Evolutionary conservation across 305 asterid species (phyloP), one percentile per base, ranked within the genome.

Genomic region (Fraxinus paxiana): DNA sequence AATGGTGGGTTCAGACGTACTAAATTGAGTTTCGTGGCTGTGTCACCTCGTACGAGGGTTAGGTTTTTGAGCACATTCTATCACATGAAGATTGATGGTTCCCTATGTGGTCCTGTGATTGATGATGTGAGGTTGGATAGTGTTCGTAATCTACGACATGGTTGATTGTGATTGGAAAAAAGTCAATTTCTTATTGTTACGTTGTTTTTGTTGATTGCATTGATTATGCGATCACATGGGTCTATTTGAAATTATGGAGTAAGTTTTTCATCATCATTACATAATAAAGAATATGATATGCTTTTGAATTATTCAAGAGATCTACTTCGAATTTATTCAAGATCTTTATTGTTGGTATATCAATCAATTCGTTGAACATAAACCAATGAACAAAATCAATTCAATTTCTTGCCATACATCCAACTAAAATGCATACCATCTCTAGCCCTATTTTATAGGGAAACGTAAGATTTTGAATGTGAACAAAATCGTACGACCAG

Each of bases 51-150:
- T 30, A 91, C 94, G 4, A 87, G 91, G 75, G 75, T 94, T 38
- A 88, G 95, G 71, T 93, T 93, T 76, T 80, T 91, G 88, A 94
- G 97, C 91, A 80, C 88, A 2, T 88, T 80, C 69, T 93, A 94
- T 79, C 97, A 91, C 26, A 94, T 87, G 90, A 92, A 89, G 87
- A 89, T 86, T 74, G 97, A 94, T 63, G 98, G 98, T 18, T 37
- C 97, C 20, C 61, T 93, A 17, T 94, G 98, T 59, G 97, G 98
- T 65, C 98, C 98, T 0, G 92, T 93, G 22, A 78, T 94, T 65
- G 98, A 94, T 83, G 93, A 94, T 80, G 91, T 93, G 56, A 88
- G 84, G 82, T 80, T 93, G 87, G 86, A 85, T 18, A 80, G 93
- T 26, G 87, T 91, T 79, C 90, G 84, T 0, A 67, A 69, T 12